These are phyloP conservation scores for Phytopythium ostracodes DNA, from an alignment of 352 stramenopile species.

Conservation along the genomic window DNA sequence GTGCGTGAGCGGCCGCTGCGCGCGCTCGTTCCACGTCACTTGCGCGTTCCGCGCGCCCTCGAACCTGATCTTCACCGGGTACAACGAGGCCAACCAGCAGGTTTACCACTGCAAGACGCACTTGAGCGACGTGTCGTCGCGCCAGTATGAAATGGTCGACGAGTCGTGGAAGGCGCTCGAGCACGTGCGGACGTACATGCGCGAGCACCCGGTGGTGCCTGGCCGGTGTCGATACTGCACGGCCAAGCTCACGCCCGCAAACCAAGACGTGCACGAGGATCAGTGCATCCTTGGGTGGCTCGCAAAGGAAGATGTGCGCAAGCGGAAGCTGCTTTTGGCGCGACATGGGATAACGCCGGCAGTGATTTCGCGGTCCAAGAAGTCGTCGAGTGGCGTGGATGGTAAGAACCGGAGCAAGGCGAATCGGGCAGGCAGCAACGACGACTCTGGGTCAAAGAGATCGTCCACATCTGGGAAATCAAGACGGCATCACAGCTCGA, in stretches of 20 bases:
- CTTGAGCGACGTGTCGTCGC: constrained; percentile 50
- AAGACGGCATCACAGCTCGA: constrained; percentile 28
- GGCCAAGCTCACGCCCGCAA: constrained; percentile 34
- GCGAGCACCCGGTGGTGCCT: constrained; percentile 15
- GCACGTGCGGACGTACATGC: constrained; percentile 20
- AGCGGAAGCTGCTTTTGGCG: constrained; percentile 33
- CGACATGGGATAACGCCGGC: constrained; percentile 25
- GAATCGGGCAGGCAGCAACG: not conserved
- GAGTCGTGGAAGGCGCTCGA: constrained; percentile 40
- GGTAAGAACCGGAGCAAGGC: constrained; percentile 8
- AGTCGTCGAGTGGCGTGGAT: constrained; percentile 16
- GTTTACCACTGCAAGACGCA: constrained; percentile 84
- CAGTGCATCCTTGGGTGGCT: constrained; percentile 63
- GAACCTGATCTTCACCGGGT: constrained; percentile 73
- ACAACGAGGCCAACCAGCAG: constrained; percentile 72
- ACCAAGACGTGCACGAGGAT: constrained; percentile 47
- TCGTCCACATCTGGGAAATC: constrained; percentile 20
- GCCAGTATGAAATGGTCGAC: constrained; percentile 68
- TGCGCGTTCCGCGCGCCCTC: constrained; percentile 76
- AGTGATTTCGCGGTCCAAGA: constrained; percentile 36
- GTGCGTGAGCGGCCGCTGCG: constrained; percentile 80
- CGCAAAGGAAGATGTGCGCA: constrained; percentile 33
- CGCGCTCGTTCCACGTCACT: constrained; percentile 77
- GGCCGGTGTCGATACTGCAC: constrained; percentile 62
- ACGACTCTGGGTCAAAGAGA: not conserved